phyloP scores from a whole-genome alignment of 2,329 filamentous ascomycete species.

The Kalmusia sp. region DNA sequence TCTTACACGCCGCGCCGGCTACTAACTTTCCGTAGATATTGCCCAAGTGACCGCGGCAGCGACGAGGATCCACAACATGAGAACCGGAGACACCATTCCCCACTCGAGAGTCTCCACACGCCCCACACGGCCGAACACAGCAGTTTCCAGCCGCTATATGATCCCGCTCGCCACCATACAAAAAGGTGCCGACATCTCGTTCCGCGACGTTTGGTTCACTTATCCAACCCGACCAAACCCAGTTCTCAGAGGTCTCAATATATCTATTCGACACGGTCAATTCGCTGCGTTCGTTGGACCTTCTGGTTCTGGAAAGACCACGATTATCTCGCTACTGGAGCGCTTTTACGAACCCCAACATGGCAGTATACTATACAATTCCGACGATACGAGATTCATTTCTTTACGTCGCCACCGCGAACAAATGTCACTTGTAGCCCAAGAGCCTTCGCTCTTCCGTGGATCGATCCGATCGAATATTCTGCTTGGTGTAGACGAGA shows the following conservation, averaged over 20 bases:
- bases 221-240: constrained; percentile 89
- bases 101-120: constrained; percentile 4
- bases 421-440: constrained; percentile 85
- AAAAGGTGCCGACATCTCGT: constrained; percentile 65
- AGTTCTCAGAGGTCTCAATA: constrained; percentile 66
- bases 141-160: constrained; percentile 3
- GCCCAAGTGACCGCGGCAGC: constrained; percentile 31
- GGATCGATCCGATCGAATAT: constrained; percentile 90
- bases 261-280: constrained; percentile 16
- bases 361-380: constrained; percentile 70
- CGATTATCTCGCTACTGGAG: constrained; percentile 85
- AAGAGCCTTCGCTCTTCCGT: constrained; percentile 91
- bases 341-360: constrained; percentile 77
- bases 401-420: constrained; percentile 79
- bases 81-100: not conserved
- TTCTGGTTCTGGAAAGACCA: constrained; percentile 90
- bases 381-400: constrained; percentile 73
- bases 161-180: constrained; percentile 6
- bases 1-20: constrained; percentile 3
- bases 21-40: constrained; percentile 23
- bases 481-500: constrained; percentile 66
- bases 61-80: constrained; percentile 25
- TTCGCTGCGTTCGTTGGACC: constrained; percentile 73
- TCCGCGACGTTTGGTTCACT: constrained; percentile 84
- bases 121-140: not conserved